phyloP scores from a whole-genome alignment of 106 monocot species.

The Dendrobium catenatum region DNA sequence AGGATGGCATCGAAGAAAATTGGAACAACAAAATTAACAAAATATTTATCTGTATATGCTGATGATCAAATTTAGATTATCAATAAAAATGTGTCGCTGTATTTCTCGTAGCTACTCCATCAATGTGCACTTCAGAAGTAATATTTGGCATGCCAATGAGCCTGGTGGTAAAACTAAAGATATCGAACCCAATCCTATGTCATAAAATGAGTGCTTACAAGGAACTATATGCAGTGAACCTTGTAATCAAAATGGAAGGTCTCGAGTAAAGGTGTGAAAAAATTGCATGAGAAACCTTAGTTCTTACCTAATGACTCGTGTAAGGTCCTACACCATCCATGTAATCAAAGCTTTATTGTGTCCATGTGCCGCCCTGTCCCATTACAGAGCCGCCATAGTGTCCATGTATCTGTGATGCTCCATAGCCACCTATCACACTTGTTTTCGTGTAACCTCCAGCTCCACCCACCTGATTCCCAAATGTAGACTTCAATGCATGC shows the following conservation, averaged over 20 bases:
- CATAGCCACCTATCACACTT: slow-evolving; percentile 28
- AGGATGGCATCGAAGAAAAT: background rate
- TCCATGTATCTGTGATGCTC: slow-evolving; percentile 31
- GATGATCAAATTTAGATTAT: background rate
- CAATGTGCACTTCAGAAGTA: background rate
- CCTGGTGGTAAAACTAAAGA: too few relatives aligned
- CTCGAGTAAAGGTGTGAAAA: background rate
- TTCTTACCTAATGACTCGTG: slow-evolving; percentile 43
- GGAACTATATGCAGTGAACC: too few relatives aligned
- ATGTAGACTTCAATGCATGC: slow-evolving; percentile 27
- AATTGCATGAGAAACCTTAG: background rate
- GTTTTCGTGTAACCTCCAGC: slow-evolving; percentile 15
- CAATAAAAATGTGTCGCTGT: background rate
- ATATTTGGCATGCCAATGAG: background rate
- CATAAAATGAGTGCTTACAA: too few relatives aligned
- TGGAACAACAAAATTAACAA: background rate
- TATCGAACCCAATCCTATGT: too few relatives aligned
- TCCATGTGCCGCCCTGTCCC: slow-evolving; percentile 32
- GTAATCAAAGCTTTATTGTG: slow-evolving; percentile 21
- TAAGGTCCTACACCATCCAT: slow-evolving; percentile 42
- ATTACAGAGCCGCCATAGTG: slow-evolving; percentile 33
- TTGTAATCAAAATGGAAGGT: background rate
- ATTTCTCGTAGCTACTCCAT: background rate
- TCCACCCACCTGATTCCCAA: slow-evolving; percentile 38
- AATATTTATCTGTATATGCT: background rate